A percentile compares a stretch with the other conserved stretches of the same genome.
These are phyloP conservation scores for Botrytis hyacinthi DNA, from an alignment of 2,329 filamentous ascomycete genomes.

Conservation along the genomic window DNA sequence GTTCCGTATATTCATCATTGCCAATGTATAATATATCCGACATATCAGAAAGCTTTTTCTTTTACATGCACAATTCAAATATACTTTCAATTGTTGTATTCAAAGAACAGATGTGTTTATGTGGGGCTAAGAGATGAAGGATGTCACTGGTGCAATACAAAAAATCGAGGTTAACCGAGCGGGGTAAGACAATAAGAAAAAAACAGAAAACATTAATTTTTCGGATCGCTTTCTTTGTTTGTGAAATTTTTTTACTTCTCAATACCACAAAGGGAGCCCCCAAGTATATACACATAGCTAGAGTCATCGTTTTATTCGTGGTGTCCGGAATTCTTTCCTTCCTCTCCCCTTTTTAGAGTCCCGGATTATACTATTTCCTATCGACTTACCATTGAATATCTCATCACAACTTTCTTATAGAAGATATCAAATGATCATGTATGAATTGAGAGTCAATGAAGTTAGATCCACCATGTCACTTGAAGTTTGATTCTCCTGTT, in stretches of 20 bases:
- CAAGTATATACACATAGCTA: too few relatives aligned
- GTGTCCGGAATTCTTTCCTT: too few relatives aligned
- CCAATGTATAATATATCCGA: background rate
- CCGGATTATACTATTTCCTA: too few relatives aligned
- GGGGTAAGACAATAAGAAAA: background rate
- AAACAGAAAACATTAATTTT: background rate
- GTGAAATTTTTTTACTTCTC: accelerated
- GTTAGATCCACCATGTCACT: background rate
- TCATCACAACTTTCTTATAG: background rate
- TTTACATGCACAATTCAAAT: background rate
- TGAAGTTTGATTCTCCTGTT: background rate
- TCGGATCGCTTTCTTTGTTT: background rate
- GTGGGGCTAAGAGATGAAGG: background rate
- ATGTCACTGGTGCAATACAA: background rate
- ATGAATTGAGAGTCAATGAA: background rate
- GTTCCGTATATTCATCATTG: background rate
- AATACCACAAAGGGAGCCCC: background rate
- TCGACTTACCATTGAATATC: too few relatives aligned
- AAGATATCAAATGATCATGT: too few relatives aligned
- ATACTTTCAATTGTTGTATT: accelerated
- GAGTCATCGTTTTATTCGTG: too few relatives aligned
- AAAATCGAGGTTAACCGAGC: background rate
- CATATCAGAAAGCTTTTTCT: background rate
- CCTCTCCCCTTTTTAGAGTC: too few relatives aligned
- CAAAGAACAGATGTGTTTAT: background rate